phyloP scores from a whole-genome alignment of 495 filamentous ascomycete species.

The Talaromyces borbonicus region DNA sequence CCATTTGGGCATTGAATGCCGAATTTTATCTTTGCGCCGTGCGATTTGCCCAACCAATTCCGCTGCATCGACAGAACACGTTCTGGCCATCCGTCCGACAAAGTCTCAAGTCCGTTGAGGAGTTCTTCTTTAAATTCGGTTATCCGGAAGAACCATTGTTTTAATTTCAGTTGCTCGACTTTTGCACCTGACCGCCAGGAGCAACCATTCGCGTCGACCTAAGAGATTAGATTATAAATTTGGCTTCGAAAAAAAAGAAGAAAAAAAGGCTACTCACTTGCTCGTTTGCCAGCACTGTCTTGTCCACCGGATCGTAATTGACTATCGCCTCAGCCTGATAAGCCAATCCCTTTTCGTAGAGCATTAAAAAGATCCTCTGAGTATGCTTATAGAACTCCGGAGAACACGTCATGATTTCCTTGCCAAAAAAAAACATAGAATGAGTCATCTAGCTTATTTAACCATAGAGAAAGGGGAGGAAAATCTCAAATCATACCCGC shows the following conservation, averaged over 20 bases:
- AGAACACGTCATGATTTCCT: slow-evolving; percentile 79
- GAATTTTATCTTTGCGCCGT: slow-evolving; percentile 64
- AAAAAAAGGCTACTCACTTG: slow-evolving; percentile 34
- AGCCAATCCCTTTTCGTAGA: slow-evolving; percentile 61
- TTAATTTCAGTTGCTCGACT: slow-evolving; percentile 67
- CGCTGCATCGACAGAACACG: slow-evolving; percentile 73
- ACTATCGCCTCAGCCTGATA: slow-evolving; percentile 73
- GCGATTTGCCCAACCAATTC: slow-evolving; percentile 79
- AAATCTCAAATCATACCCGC: slow-evolving; percentile 43
- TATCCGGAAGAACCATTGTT: slow-evolving; percentile 88
- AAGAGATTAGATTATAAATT: slow-evolving; percentile 1
- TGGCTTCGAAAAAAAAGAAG: background rate
- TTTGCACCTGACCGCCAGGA: slow-evolving; percentile 85
- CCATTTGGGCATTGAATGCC: slow-evolving; percentile 34
- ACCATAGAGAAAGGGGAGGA: background rate
- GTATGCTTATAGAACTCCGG: slow-evolving; percentile 84
- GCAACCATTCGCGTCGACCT: slow-evolving; percentile 67
- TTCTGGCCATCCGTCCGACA: slow-evolving; percentile 67
- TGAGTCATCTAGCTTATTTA: background rate
- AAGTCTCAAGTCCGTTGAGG: slow-evolving; percentile 56
- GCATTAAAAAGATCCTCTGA: slow-evolving; percentile 68
- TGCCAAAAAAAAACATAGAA: background rate
- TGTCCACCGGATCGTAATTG: slow-evolving; percentile 85
- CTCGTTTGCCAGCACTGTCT: slow-evolving; percentile 84
- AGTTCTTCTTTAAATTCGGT: slow-evolving; percentile 68